phyloP scores from a whole-genome alignment of 306 rosid genomes.

The Castanospermum australe region DNA sequence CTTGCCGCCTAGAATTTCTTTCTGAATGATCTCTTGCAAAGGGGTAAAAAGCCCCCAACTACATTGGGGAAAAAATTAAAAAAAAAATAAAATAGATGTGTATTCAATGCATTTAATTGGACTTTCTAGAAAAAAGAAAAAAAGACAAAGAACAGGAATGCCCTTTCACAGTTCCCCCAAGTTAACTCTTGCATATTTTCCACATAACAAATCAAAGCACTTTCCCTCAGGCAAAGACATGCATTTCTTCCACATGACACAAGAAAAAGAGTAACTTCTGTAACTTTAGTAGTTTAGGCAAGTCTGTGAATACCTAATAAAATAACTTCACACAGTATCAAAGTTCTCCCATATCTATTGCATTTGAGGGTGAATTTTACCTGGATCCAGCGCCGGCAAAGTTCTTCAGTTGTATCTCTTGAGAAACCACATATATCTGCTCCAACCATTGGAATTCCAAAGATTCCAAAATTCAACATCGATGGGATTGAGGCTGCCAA shows the following conservation, averaged over 20 bases:
- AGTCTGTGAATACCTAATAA: neutral
- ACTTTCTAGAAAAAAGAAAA: too few species aligned
- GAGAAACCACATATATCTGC: conserved; percentile 91
- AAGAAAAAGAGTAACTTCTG: neutral
- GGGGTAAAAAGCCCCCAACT: conserved; percentile 94
- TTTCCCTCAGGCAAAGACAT: neutral
- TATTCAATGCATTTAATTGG: neutral
- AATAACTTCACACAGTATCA: neutral
- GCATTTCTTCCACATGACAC: neutral
- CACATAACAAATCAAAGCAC: neutral
- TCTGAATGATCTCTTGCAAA: conserved; percentile 86
- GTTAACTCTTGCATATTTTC: neutral
- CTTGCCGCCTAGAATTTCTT: conserved; percentile 46
- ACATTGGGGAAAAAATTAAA: conserved; percentile 16
- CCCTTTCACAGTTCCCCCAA: too few species aligned
- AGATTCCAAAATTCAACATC: conserved; percentile 71
- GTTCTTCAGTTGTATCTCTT: conserved; percentile 73
- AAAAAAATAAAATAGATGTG: neutral
- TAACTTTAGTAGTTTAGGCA: neutral
- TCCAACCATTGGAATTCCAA: conserved; percentile 94
- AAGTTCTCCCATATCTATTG: neutral
- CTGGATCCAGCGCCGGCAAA: conserved; percentile 94
- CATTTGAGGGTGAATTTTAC: conserved; percentile 34
- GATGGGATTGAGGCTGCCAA: conserved; percentile 72
- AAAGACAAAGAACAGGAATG: neutral